Base-by-base conservation (phyloP, 768 basidiomycete genomes). In the Collybia nuda region DNA sequence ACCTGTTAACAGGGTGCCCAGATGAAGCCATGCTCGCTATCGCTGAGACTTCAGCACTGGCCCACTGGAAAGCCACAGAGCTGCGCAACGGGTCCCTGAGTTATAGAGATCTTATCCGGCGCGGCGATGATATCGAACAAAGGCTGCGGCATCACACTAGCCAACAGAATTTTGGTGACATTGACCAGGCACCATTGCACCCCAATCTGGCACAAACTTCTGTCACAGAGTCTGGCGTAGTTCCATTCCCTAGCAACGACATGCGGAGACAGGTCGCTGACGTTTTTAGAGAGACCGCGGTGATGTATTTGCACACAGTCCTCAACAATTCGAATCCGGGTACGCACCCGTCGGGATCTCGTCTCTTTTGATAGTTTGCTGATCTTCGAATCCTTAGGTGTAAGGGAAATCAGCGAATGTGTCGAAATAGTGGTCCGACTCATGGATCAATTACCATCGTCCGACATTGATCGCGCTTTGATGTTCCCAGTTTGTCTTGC, bases 1-100 rank as follows among this genome's bases (percentile, higher is more conserved):
- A 88, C 55, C 66, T 70, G 40, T 67, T 91, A 52, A 85, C 81
- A 19, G 90, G 90, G 23, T 91, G 89, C 70, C 84, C 90, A 2
- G 87, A 93, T 59, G 86, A 86, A 58, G 85, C 82, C 7, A 67
- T 92, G 62, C 78, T 91, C 52, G 86, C 82, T 32, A 78, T 92
- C 52, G 88, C 84, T 19, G 88, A 92, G 61, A 76, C 81, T 18
- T 83, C 85, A n/a, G 74, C 77, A 6, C 77, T 93, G 24, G 81
- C 86, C 4, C 78, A 83, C 56, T 92, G 90, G 90, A 91, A 90
- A 66, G 65, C 72, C 19, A 72, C 75, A 43, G 83, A 90, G 62
- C 70, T 76, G 49, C 79, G 75, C 45, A 82, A 82, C 50, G 84
- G 84, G 39, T 78, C 80, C 29, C 72, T 93, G 52, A 90, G 88